A percentile compares a stretch with the other conserved stretches of the same genome.
phyloP scores from a whole-genome alignment of 352 stramenopile genomes.

The Phytophthora sojae region DNA sequence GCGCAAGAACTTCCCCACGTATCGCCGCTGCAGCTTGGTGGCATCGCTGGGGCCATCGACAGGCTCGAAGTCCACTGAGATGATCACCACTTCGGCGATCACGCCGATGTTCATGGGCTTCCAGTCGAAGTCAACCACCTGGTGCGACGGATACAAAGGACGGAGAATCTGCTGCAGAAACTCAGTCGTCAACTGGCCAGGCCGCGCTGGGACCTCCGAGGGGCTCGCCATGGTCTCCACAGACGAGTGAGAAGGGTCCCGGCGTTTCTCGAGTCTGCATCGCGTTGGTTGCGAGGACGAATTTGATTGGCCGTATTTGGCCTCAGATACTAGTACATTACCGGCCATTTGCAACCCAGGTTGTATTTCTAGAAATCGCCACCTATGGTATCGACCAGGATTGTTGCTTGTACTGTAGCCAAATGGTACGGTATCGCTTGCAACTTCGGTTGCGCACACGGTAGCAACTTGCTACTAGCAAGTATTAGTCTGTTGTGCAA shows the following conservation, averaged over 20 bases:
- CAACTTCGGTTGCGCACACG: too few relatives aligned
- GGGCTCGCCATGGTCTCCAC: slow-evolving; percentile 18
- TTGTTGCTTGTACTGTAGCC: too few relatives aligned
- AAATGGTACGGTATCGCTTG: too few relatives aligned
- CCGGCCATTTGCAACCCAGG: too few relatives aligned
- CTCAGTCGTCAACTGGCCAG: slow-evolving; percentile 52
- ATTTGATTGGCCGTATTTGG: slow-evolving; percentile 28
- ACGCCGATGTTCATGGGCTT: slow-evolving; percentile 77
- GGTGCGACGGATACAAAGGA: slow-evolving; percentile 24
- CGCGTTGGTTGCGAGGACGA: neutral
- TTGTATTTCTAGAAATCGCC: too few relatives aligned
- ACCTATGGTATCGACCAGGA: too few relatives aligned
- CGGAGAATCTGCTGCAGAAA: slow-evolving; percentile 62
- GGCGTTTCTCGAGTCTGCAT: slow-evolving; percentile 13
- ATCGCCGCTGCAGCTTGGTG: slow-evolving; percentile 30
- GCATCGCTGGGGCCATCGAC: slow-evolving; percentile 4
- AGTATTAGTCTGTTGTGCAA: too few relatives aligned
- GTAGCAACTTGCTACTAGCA: too few relatives aligned
- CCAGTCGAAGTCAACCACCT: slow-evolving; percentile 63
- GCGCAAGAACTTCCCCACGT: slow-evolving; percentile 82
- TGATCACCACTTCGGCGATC: slow-evolving; percentile 77
- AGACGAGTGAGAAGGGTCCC: neutral
- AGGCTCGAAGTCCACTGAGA: slow-evolving; percentile 44
- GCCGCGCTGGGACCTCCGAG: slow-evolving; percentile 38
- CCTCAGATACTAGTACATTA: too few relatives aligned